Percentiles rank a stretch among this genome's conserved stretches.
Evolutionary conservation across 169 alveolate species (phyloP).

Genomic region (Plasmodium gonderi): DNA sequence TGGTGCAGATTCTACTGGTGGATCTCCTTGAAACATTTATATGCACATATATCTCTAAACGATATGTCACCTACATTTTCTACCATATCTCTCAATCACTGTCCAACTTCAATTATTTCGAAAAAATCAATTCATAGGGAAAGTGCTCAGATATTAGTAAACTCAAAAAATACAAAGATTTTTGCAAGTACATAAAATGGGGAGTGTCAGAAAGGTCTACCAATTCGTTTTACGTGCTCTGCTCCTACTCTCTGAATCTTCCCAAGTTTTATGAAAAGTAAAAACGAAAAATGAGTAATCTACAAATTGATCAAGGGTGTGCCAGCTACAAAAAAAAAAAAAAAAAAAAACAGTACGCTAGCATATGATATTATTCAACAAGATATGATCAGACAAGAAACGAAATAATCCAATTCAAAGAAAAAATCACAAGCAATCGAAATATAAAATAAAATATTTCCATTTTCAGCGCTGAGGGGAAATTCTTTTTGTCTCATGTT

Average conservation of each 20-base stretch:
- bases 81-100: background rate
- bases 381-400: no score
- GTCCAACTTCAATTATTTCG: background rate
- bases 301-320: no score
- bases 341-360: no score
- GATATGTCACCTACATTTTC: no score
- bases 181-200: constrained; percentile 58
- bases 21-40: background rate
- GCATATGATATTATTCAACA: no score
- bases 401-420: no score
- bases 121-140: constrained; percentile 15
- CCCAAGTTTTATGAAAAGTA: constrained; percentile 71
- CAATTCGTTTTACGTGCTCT: constrained; percentile 28
- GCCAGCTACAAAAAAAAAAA: no score
- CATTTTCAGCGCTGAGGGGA: constrained; percentile 54
- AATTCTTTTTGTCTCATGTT: constrained; percentile 30
- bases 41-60: background rate
- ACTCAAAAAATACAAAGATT: constrained; percentile 59
- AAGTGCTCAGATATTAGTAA: constrained; percentile 31
- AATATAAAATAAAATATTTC: background rate
- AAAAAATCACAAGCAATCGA: background rate
- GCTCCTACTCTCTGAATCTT: constrained; percentile 64
- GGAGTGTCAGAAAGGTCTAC: constrained; percentile 38
- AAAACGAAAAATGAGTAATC: background rate
- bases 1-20: background rate